These are phyloP conservation scores for Fusarium heterosporum DNA, from an alignment of 2,329 filamentous ascomycete genomes.

Conservation along the genomic window DNA sequence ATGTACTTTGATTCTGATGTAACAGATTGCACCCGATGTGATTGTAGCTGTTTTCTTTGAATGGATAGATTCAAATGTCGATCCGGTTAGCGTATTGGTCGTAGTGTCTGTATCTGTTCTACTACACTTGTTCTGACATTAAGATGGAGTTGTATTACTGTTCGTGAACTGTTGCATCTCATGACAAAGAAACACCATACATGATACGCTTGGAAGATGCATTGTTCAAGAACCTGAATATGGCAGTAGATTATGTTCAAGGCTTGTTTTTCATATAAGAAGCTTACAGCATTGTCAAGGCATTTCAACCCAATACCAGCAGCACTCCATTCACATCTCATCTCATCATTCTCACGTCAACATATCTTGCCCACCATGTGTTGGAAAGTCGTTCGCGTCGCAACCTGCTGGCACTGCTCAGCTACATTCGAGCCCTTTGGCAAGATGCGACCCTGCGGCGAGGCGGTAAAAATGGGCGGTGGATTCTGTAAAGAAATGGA, in stretches of 20 bases:
- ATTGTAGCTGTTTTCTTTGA: no score
- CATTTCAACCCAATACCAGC: background rate
- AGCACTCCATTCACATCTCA: background rate
- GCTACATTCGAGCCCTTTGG: conserved; percentile 11
- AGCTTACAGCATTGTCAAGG: background rate
- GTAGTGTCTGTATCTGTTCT: background rate
- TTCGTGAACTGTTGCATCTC: background rate
- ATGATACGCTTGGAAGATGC: background rate
- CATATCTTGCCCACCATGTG: conserved; percentile 11
- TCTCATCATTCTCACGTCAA: background rate
- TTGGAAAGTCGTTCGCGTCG: background rate
- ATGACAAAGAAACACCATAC: background rate
- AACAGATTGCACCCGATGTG: no score
- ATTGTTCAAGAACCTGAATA: background rate
- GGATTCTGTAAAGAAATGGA: background rate
- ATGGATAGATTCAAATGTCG: no score
- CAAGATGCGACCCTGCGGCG: conserved; percentile 4
- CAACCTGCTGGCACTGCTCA: conserved; percentile 21
- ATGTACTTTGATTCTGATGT: background rate
- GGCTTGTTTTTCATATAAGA: background rate
- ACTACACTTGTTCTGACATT: background rate
- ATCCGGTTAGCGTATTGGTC: background rate
- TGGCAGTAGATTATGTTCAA: background rate
- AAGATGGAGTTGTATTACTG: background rate
- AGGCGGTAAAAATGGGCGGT: background rate